Percentiles rank a stretch among this genome's conserved stretches.
Conservation (phyloP, 306 rosid species). For the barrel medic (Medicago truncatula) region MtrunA17r5.0-ANR NC_053042.1:2935001-2935500, state of each 20-base stretch:
- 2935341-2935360: too few species aligned
- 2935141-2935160: slow-evolving; percentile 47
- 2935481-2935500: too few species aligned
- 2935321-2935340: too few species aligned
- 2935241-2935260: neutral
- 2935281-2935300: slow-evolving; percentile 29
- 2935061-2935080: slow-evolving; percentile 35
- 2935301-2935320: slow-evolving; percentile 38
- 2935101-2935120: slow-evolving; percentile 52
- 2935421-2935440: too few species aligned
- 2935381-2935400: too few species aligned
- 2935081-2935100: slow-evolving; percentile 51
- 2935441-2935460: too few species aligned
- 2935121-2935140: slow-evolving; percentile 49
- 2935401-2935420: too few species aligned
- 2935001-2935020: slow-evolving; percentile 41
- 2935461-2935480: too few species aligned
- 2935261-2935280: slow-evolving; percentile 28
- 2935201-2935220: slow-evolving; percentile 48
- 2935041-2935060: slow-evolving; percentile 51
- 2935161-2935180: slow-evolving; percentile 49
- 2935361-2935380: too few species aligned
- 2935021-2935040: slow-evolving; percentile 64
- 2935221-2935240: too few species aligned
- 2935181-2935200: slow-evolving; percentile 48